Percentiles rank a stretch among this genome's conserved stretches.
Evolutionary conservation across 352 stramenopile genomes (phyloP).

Genomic region (Thraustochytrium striatum): DNA sequence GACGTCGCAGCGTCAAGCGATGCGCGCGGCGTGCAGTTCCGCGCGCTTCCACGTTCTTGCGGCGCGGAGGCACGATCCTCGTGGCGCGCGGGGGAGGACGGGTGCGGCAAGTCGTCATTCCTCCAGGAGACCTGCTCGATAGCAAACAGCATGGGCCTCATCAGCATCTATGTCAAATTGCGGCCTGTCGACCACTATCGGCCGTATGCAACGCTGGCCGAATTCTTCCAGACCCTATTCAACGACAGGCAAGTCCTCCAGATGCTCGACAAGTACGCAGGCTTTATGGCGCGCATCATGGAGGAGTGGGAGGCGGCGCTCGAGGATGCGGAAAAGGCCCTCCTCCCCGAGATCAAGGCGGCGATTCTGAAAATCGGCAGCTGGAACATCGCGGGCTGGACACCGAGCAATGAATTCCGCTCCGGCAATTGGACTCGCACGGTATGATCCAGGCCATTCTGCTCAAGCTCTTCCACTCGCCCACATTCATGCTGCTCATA

Average conservation of each 20-base stretch:
- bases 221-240: not conserved
- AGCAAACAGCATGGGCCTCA: not conserved
- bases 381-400: constrained; percentile 32
- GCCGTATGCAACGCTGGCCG: constrained; percentile 15
- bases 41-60: no score
- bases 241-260: not conserved
- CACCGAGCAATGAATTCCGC: not conserved
- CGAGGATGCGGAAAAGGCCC: not conserved
- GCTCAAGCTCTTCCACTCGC: constrained; percentile 11
- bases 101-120: constrained; percentile 14
- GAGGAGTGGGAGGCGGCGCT: constrained; percentile 19
- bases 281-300: not conserved
- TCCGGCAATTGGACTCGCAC: not conserved
- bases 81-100: constrained; percentile 41
- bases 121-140: not conserved
- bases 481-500: not conserved
- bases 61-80: no score
- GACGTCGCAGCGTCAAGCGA: no score
- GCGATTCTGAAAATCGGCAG: not conserved
- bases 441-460: not conserved
- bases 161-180: not conserved
- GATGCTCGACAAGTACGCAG: not conserved
- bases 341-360: not conserved
- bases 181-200: constrained; percentile 24
- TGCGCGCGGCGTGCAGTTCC: no score